phyloP scores from a whole-genome alignment of 768 basidiomycete genomes.

The Cubamyces lactineus region DNA sequence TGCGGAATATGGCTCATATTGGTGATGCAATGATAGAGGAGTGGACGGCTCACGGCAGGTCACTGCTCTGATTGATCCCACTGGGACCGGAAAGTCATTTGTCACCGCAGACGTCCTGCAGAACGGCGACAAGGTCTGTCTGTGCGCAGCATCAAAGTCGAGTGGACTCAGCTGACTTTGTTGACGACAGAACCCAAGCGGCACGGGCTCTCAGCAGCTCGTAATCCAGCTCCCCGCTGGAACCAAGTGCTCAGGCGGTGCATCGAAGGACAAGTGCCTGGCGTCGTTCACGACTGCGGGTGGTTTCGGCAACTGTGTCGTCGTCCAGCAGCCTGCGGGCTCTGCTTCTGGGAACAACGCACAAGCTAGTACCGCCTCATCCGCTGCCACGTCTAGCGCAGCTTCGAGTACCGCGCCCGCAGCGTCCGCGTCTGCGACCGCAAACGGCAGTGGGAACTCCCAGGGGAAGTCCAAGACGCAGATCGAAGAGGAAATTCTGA shows the following conservation, averaged over 20 bases:
- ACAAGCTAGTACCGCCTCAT: neutral
- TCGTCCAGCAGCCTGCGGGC: slow-evolving; percentile 40
- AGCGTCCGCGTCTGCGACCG: neutral
- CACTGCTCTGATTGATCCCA: slow-evolving; percentile 48
- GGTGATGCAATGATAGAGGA: slow-evolving; percentile 34
- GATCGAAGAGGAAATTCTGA: neutral
- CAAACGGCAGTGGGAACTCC: neutral
- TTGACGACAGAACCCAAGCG: slow-evolving; percentile 42
- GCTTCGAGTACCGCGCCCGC: neutral
- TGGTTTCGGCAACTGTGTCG: slow-evolving; percentile 59
- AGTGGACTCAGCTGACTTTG: neutral
- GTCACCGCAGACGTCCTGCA: slow-evolving; percentile 43
- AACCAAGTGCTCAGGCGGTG: slow-evolving; percentile 55
- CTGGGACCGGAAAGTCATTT: slow-evolving; percentile 39
- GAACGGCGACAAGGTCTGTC: slow-evolving; percentile 53
- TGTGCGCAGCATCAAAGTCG: no score
- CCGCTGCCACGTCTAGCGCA: neutral
- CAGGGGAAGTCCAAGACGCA: neutral
- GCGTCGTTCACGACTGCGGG: slow-evolving; percentile 53
- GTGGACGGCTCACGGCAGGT: slow-evolving; percentile 53
- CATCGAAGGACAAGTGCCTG: slow-evolving; percentile 49
- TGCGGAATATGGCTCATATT: neutral
- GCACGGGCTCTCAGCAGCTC: slow-evolving; percentile 44
- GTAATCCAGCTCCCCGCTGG: slow-evolving; percentile 50
- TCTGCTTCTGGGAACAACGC: slow-evolving; percentile 1